phyloP scores from a whole-genome alignment of 176 grass and related monocot species.

The Panicum miliaceum region DNA sequence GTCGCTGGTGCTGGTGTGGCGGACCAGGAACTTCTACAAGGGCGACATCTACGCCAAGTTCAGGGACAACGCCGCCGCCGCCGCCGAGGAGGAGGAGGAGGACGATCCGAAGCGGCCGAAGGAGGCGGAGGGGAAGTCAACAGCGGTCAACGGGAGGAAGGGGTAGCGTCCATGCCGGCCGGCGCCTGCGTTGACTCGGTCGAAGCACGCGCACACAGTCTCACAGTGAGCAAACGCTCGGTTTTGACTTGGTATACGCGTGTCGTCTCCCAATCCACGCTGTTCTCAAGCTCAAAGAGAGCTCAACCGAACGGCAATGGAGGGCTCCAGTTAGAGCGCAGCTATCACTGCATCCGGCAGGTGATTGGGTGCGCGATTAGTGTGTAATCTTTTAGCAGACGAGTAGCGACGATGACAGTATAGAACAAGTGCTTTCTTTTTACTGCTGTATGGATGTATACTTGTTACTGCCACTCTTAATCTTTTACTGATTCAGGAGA shows the following conservation, averaged over 20 bases:
- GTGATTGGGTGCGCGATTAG: not conserved
- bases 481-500: not conserved
- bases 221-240: not conserved
- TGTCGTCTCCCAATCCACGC: not conserved
- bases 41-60: slow-evolving; percentile 71
- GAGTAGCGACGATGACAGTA: not conserved
- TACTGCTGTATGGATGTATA: not conserved
- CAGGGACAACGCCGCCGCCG: not conserved
- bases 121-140: slow-evolving; percentile 5
- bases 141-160: not conserved
- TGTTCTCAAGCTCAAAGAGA: not conserved
- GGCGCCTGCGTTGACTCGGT: not conserved
- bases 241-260: not conserved
- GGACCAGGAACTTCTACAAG: slow-evolving; percentile 66
- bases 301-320: not conserved
- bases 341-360: not conserved
- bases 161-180: not conserved
- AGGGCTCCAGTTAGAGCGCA: not conserved
- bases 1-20: slow-evolving; percentile 60
- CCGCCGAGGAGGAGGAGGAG: too few relatives aligned
- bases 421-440: not conserved
- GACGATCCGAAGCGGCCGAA: not conserved
- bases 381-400: not conserved
- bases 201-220: too few relatives aligned
- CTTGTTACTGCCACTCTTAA: not conserved